phyloP scores from a whole-genome alignment of 345 rosid genomes.

The Melaleuca alternifolia region DNA sequence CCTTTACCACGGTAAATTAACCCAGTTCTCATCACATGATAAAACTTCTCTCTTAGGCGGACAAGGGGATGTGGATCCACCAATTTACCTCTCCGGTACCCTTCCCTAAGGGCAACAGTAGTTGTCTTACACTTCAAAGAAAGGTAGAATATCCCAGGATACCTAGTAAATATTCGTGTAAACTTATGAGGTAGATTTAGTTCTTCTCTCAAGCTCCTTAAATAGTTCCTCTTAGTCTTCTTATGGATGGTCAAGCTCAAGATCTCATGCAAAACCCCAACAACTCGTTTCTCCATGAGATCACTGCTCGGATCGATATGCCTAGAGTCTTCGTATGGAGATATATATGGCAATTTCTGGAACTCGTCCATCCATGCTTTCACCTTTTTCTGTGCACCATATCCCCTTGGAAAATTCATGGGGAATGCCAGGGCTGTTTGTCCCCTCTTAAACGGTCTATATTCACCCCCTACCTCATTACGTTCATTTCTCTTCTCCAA shows the following conservation, averaged over 20 bases:
- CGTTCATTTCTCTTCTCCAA: conserved; percentile 50
- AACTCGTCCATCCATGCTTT: conserved; percentile 96
- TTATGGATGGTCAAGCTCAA: conserved; percentile 86
- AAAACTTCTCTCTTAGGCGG: conserved; percentile 56
- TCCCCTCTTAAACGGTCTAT: conserved; percentile 66
- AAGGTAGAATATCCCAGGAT: conserved; percentile 92
- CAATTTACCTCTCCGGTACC: conserved; percentile 64
- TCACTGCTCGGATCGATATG: conserved; percentile 70
- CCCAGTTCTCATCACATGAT: conserved; percentile 89
- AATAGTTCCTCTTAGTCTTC: conserved; percentile 92
- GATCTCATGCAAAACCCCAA: conserved; percentile 85
- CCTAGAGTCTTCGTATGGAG: conserved; percentile 79
- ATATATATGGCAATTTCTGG: conserved; percentile 86
- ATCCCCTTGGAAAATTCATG: conserved; percentile 90
- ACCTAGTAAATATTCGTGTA: conserved; percentile 79
- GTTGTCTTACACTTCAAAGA: conserved; percentile 95
- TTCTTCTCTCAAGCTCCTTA: conserved; percentile 81
- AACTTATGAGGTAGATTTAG: conserved; percentile 79
- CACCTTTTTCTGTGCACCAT: conserved; percentile 90
- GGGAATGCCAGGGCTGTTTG: conserved; percentile 57
- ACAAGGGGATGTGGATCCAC: conserved; percentile 81
- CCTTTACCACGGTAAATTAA: conserved; percentile 73
- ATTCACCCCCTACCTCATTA: conserved; percentile 31
- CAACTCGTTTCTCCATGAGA: conserved; percentile 95
- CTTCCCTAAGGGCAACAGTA: conserved; percentile 79